Evolutionary conservation across 1,139 yeast genomes (phyloP), one percentile per base, ranked within the genome.

Genomic region (Tardiomyces depauwii): DNA sequence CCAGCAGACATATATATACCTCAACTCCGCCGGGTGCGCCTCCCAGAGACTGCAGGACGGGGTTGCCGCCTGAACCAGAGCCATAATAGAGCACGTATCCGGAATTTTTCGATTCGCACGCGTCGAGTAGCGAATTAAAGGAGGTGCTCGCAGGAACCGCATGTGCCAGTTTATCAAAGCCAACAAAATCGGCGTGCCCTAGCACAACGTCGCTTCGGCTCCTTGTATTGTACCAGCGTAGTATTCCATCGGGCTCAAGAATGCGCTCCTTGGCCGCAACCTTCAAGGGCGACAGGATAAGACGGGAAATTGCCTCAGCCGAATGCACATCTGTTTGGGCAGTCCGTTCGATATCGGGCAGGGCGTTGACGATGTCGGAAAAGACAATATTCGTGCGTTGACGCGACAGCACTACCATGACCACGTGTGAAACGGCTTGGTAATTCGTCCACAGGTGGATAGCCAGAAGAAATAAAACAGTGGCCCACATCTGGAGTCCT

Each of bases 401-500:
- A 2, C 68, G 57, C 47, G 65, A 66, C 45, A 65, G 46, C 4
- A 60, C 55, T 18, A 56, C 49, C 49, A 64, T 55, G 6, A 64
- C 61, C 18, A 65, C 70, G 28, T 58, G 53, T 19, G 56, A 45
- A 14, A 66, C 70, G 5, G 70, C 70, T 33, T 52, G 55, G 47
- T 64, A 64, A 47, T 65, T 65, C 9, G 70, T 63, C 54, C 56
- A 60, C 43, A 65, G 46, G 47, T 65, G 70, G 10, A 64, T 30
- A 9, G 56, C 41, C 41, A 65, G 49, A 41, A 65, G 55, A 2
- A 52, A 2, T 6, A 53, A 13, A 36, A 65, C 53, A 2, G 59
- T 52, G 3, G 52, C 21, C 67, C 68, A 65, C 56, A 61, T 59
- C 28, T 50, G 49, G n/a, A 50, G 11, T 13, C 65, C 64, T 36